Evolutionary conservation across 148 eudicot genomes (phyloP).

Genomic region (Vaccinium macrocarpon): DNA sequence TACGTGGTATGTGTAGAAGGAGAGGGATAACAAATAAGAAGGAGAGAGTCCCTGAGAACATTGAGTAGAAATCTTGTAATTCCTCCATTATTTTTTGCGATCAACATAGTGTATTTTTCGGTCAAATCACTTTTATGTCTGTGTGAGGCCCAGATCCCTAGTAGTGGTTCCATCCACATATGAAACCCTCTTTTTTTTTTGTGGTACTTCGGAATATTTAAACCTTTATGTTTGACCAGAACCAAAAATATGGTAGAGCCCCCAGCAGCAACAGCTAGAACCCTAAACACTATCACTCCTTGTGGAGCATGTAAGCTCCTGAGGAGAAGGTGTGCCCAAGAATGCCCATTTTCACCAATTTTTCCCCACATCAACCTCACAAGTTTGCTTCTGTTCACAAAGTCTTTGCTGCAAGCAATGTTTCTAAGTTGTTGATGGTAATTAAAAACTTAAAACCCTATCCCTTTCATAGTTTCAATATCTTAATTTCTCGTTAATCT

Average conservation of each 20-base stretch:
- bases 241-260: slow-evolving; percentile 12
- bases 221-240: no score
- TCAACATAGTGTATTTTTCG: no score
- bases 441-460: background rate
- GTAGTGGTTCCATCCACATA: no score
- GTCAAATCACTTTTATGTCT: no score
- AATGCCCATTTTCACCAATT: slow-evolving; percentile 77
- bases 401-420: slow-evolving; percentile 78
- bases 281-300: slow-evolving; percentile 56
- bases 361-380: slow-evolving; percentile 74
- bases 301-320: slow-evolving; percentile 74
- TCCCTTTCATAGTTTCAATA: background rate
- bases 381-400: slow-evolving; percentile 76
- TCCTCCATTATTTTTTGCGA: no score
- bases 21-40: no score
- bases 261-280: slow-evolving; percentile 21
- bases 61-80: no score
- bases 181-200: no score
- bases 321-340: slow-evolving; percentile 66
- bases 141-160: no score
- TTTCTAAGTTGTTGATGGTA: slow-evolving; percentile 80
- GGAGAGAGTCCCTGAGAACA: no score
- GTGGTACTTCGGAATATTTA: no score
- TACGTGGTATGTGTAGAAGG: no score
- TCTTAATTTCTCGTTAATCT: background rate